phyloP scores from a whole-genome alignment of 345 rosid genomes.

The Kernera saxatilis region DNA sequence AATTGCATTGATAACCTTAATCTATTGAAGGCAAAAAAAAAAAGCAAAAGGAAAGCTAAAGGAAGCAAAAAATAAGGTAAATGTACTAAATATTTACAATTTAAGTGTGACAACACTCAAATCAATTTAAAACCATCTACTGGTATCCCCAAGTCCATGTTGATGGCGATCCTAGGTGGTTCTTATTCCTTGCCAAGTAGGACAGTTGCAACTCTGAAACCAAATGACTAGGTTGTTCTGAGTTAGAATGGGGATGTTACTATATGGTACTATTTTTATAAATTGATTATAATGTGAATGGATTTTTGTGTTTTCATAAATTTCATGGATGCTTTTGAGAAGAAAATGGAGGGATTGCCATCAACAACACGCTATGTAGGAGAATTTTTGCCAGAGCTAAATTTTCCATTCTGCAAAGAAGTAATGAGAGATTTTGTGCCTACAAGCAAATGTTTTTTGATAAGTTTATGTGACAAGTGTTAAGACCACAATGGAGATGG shows the following conservation, averaged over 20 bases:
- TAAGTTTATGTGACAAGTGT: conserved; percentile 86
- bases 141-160: conserved; percentile 98
- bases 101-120: background rate
- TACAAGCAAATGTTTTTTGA: conserved; percentile 91
- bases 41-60: conserved; percentile 42
- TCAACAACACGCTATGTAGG: conserved; percentile 83
- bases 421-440: conserved; percentile 92
- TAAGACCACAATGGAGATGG: too few species aligned
- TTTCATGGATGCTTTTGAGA: conserved; percentile 95
- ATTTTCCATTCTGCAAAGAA: conserved; percentile 89
- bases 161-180: conserved; percentile 89
- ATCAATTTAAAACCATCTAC: conserved; percentile 97
- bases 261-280: background rate
- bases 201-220: conserved; percentile 86
- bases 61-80: conserved; percentile 64
- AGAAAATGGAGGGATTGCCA: conserved; percentile 87
- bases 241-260: background rate
- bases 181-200: conserved; percentile 98
- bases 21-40: conserved; percentile 38
- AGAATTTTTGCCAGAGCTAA: conserved; percentile 95
- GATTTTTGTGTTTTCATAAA: background rate
- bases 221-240: conserved; percentile 70
- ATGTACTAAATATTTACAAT: background rate
- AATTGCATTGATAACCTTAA: conserved; percentile 62
- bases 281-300: background rate